These are phyloP conservation scores for Closterium sp. DNA, from an alignment of 139 green algal species.

Conservation along the genomic window DNA sequence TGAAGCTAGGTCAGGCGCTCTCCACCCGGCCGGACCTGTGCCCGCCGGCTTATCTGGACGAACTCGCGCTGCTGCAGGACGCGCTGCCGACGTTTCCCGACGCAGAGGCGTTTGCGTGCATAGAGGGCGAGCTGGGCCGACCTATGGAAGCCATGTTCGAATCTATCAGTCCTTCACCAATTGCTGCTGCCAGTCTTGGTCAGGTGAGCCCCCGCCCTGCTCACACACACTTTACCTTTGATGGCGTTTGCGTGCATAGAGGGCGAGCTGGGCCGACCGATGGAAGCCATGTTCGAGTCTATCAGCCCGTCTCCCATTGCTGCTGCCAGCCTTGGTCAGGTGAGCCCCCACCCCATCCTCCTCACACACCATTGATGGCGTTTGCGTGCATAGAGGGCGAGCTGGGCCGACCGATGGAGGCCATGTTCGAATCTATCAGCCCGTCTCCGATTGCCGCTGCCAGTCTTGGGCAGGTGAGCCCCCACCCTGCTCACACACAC, in stretches of 20 bases:
- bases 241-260: conserved; percentile 30
- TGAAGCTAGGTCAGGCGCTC: conserved; percentile 43
- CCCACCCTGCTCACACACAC: too few relatives aligned
- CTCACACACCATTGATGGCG: too few relatives aligned
- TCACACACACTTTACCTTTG: too few relatives aligned
- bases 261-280: neutral
- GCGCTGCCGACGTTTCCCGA: conserved; percentile 8
- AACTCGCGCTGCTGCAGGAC: conserved; percentile 35
- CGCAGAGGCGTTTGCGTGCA: conserved; percentile 11
- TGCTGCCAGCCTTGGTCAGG: conserved; percentile 66
- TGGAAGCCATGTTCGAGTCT: conserved; percentile 78
- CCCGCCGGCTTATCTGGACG: conserved; percentile 33
- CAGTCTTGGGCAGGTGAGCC: conserved; percentile 42
- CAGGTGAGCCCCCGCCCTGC: too few relatives aligned
- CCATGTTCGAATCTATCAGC: conserved; percentile 18
- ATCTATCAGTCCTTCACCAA: conserved; percentile 76
- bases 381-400: conserved; percentile 24
- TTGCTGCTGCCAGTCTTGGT: conserved; percentile 78
- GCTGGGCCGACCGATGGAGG: conserved; percentile 51
- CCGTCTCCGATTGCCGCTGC: conserved; percentile 80
- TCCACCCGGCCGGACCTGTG: conserved; percentile 40
- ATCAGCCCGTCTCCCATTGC: conserved; percentile 85
- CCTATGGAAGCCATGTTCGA: conserved; percentile 75
- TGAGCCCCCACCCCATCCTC: neutral
- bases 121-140: too few relatives aligned